Conservation (phyloP, 2,329 filamentous ascomycete genomes). For the Epicoccum nigrum region DNA sequence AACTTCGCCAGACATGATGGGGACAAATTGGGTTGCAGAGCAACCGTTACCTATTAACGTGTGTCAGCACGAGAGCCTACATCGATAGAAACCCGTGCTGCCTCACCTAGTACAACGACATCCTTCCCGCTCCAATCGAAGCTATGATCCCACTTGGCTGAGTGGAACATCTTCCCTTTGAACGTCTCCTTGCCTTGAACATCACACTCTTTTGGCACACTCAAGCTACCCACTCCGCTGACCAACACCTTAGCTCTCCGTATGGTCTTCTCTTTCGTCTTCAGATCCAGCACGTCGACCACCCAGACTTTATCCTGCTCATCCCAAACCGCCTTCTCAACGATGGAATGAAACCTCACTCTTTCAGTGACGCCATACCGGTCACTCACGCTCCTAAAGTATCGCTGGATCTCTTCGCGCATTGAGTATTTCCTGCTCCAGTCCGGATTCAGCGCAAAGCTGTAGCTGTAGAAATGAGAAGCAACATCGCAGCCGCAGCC, state of each 20-base stretch:
- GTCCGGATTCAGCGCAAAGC: conserved; percentile 63
- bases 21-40: conserved; percentile 57
- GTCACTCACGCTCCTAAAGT: conserved; percentile 52
- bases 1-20: conserved; percentile 49
- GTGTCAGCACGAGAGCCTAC: background rate
- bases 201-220: conserved; percentile 43
- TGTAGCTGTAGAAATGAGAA: conserved; percentile 66
- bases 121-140: conserved; percentile 55
- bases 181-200: conserved; percentile 56
- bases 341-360: conserved; percentile 53
- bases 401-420: conserved; percentile 62
- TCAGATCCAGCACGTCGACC: conserved; percentile 31
- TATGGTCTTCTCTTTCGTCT: conserved; percentile 26
- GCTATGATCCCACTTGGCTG: conserved; percentile 52
- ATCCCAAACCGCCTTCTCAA: conserved; percentile 54
- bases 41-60: conserved; percentile 52
- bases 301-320: conserved; percentile 51
- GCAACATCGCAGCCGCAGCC: conserved; percentile 47
- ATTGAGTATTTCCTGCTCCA: conserved; percentile 65
- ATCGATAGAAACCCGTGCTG: no score
- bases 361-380: conserved; percentile 48
- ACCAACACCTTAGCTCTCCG: conserved; percentile 36
- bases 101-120: conserved; percentile 39
- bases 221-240: conserved; percentile 36
- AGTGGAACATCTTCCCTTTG: conserved; percentile 44